These are phyloP conservation scores for Umbelopsis sp. DNA, from an alignment of 192 early-diverging fungal genomes.

Conservation along the genomic window DNA sequence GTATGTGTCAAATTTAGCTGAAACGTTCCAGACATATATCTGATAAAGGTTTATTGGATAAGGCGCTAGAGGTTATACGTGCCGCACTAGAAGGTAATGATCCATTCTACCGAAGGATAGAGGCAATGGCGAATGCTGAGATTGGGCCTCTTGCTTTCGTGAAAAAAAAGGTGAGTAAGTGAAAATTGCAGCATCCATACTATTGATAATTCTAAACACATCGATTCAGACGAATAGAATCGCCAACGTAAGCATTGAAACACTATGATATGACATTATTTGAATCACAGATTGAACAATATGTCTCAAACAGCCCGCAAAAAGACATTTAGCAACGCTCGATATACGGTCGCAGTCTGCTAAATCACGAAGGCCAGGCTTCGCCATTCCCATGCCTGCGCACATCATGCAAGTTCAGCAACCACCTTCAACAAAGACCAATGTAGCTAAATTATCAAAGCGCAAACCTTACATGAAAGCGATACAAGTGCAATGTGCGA, in stretches of 20 bases:
- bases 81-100: neutral
- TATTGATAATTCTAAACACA: neutral
- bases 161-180: neutral
- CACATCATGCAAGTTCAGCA: neutral
- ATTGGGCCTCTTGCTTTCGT: conserved; percentile 16
- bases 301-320: neutral
- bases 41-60: neutral
- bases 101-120: neutral
- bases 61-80: neutral
- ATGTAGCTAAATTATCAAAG: neutral
- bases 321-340: neutral
- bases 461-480: conserved; percentile 4
- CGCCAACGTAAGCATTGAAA: neutral
- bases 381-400: neutral
- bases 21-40: neutral
- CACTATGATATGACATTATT: neutral
- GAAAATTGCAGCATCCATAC: neutral
- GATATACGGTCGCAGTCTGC: conserved; percentile 15
- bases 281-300: neutral
- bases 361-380: neutral
- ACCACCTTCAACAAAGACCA: neutral
- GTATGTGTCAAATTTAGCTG: neutral
- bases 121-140: neutral
- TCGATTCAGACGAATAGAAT: neutral
- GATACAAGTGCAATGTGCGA: conserved; percentile 29